phyloP scores from a whole-genome alignment of 176 grass and related monocot genomes.

The Carex scoparia region DNA sequence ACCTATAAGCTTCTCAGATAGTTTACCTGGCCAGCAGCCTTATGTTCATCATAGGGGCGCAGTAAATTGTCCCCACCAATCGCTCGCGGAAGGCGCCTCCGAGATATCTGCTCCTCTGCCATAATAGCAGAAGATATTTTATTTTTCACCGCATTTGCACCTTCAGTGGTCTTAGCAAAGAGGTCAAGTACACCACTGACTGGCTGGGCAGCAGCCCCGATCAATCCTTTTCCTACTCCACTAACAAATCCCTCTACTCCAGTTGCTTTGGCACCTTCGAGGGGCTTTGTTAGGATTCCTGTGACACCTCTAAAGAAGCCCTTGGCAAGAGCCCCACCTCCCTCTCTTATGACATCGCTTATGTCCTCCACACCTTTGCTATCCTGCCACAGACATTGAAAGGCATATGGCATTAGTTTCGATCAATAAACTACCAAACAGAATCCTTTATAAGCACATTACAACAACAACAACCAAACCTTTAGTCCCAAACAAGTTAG shows the following conservation, averaged over 20 bases:
- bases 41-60: constrained; percentile 74
- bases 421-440: background rate
- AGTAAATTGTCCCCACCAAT: constrained; percentile 91
- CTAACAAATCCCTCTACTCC: constrained; percentile 98
- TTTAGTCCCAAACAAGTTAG: too few species aligned
- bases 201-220: constrained; percentile 93
- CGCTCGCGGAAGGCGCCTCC: constrained; percentile 67
- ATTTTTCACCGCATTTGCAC: constrained; percentile 97
- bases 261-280: constrained; percentile 89
- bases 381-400: constrained; percentile 49
- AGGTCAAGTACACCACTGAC: constrained; percentile 97
- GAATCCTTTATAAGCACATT: background rate
- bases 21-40: constrained; percentile 90
- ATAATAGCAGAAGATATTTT: constrained; percentile 97
- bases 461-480: too few species aligned
- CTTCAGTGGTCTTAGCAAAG: constrained; percentile 96
- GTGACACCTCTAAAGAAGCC: constrained; percentile 97
- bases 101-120: constrained; percentile 82
- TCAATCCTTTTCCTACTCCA: constrained; percentile 94
- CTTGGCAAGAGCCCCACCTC: constrained; percentile 94
- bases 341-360: constrained; percentile 92
- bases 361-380: constrained; percentile 99
- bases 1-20: background rate
- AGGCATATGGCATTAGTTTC: background rate
- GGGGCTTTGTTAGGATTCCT: constrained; percentile 92